Evolutionary conservation across 495 filamentous ascomycete genomes (phyloP).

Genomic region (Clohesyomyces aquaticus): DNA sequence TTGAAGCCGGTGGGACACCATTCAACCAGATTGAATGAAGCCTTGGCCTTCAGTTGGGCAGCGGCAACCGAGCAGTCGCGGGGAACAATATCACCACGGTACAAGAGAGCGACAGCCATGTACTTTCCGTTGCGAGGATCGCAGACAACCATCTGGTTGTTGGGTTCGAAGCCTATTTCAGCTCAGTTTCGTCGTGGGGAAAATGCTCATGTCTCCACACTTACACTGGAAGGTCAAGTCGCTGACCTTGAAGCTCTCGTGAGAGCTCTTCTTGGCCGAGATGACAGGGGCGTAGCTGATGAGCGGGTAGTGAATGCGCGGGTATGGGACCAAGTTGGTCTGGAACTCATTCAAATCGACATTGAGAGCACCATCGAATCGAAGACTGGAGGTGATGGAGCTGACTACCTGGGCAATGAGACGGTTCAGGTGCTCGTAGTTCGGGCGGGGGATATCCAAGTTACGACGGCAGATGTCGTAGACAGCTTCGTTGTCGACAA

Average conservation of each 20-base stretch:
- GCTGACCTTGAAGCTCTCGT: conserved; percentile 89
- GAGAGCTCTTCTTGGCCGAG: conserved; percentile 76
- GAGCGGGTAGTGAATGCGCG: conserved; percentile 88
- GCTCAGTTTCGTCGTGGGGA: background rate
- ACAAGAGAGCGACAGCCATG: conserved; percentile 89
- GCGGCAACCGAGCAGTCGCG: conserved; percentile 82
- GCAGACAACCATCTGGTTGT: conserved; percentile 97
- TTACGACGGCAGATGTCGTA: conserved; percentile 92
- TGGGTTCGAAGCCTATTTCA: conserved; percentile 72
- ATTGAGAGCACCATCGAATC: conserved; percentile 89
- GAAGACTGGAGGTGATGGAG: conserved; percentile 86
- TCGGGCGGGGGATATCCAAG: conserved; percentile 82
- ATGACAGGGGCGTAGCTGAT: conserved; percentile 90
- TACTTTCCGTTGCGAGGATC: conserved; percentile 92
- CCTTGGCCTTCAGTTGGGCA: conserved; percentile 79
- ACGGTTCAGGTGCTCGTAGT: conserved; percentile 86
- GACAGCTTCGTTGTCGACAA: conserved; percentile 91
- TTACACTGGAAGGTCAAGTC: conserved; percentile 86
- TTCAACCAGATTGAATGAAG: conserved; percentile 89
- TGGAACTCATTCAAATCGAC: conserved; percentile 95
- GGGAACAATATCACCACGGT: conserved; percentile 87
- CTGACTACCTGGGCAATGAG: conserved; percentile 85
- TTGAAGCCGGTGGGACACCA: conserved; percentile 98
- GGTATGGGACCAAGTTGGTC: conserved; percentile 90
- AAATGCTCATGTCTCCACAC: conserved; percentile 32